These are phyloP conservation scores for Neopestalotiopsis sp. DNA, from an alignment of 2,329 filamentous ascomycete genomes.

Conservation along the genomic window DNA sequence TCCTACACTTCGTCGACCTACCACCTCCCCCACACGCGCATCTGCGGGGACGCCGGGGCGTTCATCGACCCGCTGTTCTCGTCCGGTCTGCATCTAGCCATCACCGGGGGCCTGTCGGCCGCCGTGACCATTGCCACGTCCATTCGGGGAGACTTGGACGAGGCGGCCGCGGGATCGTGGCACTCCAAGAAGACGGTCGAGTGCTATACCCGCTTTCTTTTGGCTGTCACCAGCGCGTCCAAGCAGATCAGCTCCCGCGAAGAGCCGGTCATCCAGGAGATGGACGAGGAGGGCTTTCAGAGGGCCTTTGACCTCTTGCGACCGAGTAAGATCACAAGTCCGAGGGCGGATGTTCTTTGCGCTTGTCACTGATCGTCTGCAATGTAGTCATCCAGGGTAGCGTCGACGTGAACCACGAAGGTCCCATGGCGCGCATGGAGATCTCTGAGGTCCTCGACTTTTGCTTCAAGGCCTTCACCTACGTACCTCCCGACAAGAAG, in stretches of 20 bases:
- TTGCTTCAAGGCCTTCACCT: slow-evolving; percentile 20
- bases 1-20: slow-evolving; percentile 52
- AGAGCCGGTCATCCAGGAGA: slow-evolving; percentile 44
- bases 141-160: slow-evolving; percentile 41
- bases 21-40: slow-evolving; percentile 42
- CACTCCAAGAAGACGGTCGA: slow-evolving; percentile 49
- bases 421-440: slow-evolving; percentile 14
- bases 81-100: slow-evolving; percentile 51
- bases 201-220: slow-evolving; percentile 52
- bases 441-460: slow-evolving; percentile 23
- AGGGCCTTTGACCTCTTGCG: slow-evolving; percentile 45
- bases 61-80: slow-evolving; percentile 57
- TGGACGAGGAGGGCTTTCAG: slow-evolving; percentile 47
- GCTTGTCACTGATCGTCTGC: no score
- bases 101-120: slow-evolving; percentile 48
- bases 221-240: slow-evolving; percentile 43
- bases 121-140: slow-evolving; percentile 48
- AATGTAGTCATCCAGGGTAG: slow-evolving; percentile 43
- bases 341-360: no score
- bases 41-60: slow-evolving; percentile 51
- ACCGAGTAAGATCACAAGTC: slow-evolving; percentile 39
- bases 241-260: slow-evolving; percentile 46
- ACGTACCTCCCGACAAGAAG: slow-evolving; percentile 20
- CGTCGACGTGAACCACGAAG: slow-evolving; percentile 26
- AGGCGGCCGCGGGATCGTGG: slow-evolving; percentile 43